Evolutionary conservation across 768 basidiomycete genomes (phyloP), one percentile per base, ranked within the genome.

Genomic region (Naganishia antarctica): DNA sequence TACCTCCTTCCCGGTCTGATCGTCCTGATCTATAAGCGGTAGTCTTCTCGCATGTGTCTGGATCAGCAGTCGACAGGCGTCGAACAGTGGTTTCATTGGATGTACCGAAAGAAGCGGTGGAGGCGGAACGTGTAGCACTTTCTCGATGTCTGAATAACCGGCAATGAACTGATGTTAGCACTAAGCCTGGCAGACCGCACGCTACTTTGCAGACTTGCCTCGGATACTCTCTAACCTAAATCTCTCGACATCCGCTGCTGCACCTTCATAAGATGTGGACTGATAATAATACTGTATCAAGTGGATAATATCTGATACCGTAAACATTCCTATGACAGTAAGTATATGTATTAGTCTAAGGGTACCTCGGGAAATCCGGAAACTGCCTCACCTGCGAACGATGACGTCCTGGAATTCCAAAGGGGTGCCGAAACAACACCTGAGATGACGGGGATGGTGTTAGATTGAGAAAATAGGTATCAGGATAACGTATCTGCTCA

Each of bases 281-380:
- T 87, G 85, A 78, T 97, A 96, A 78, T 97, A 99, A 80, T 93
- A 96, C 73, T 99, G 96, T 69, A 99, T 98, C 69, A 99, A 85
- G 76, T 99, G 96, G 64, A 99, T 97, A 76, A 99, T 92, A 78
- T 99, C 96, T 63, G 91, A 84, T n/a, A 98, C 91, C 9, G 96
- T 99, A 73, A 99, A 88, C 94, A 99, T 98, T 66, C 96, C 96
- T 78, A 58, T 40, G 16, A 13, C 28, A 60, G 7, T 23, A n/a
- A n/a, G n/a, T n/a, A n/a, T n/a, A n/a, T n/a, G n/a, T n/a, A n/a
- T n/a, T n/a, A n/a, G n/a, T n/a, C n/a, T n/a, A n/a, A n/a, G n/a
- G n/a, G n/a, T n/a, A n/a, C n/a, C n/a, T n/a, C n/a, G n/a, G n/a
- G n/a, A n/a, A n/a, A n/a, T n/a, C n/a, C n/a, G n/a, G n/a, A n/a